Evolutionary conservation across 306 rosid species (phyloP).

Genomic region (Cicer chorassanicum): DNA sequence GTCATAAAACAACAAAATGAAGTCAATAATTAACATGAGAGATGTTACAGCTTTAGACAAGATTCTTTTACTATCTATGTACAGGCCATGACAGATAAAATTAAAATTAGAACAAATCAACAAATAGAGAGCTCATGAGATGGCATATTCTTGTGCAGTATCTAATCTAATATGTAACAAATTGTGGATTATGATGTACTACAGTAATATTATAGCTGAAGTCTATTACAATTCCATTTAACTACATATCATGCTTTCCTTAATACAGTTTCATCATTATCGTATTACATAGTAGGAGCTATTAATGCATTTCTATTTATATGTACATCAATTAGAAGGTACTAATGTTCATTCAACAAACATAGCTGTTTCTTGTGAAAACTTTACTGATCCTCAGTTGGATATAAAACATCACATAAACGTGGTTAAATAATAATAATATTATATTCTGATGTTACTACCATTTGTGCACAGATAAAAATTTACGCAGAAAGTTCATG

Average conservation of each 20-base stretch:
- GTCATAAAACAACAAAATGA: constrained; percentile 22
- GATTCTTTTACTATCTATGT: background rate
- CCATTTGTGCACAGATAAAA: background rate
- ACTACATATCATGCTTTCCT: background rate
- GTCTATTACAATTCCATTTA: background rate
- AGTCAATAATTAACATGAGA: background rate
- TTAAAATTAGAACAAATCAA: background rate
- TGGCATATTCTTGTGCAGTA: too few species aligned
- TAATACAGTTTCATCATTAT: background rate
- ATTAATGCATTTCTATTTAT: too few species aligned
- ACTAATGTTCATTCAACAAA: constrained; percentile 21
- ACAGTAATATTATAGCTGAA: background rate
- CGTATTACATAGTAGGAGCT: background rate
- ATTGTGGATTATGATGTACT: too few species aligned
- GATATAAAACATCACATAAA: constrained; percentile 29
- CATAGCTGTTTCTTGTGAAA: constrained; percentile 1
- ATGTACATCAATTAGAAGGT: background rate
- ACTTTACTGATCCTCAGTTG: constrained; percentile 5
- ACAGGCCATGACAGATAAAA: constrained; percentile 20
- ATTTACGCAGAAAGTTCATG: constrained; percentile 25
- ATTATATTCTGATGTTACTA: background rate
- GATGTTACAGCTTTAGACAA: constrained; percentile 16
- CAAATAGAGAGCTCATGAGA: too few species aligned
- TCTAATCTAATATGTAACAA: too few species aligned
- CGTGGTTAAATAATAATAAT: background rate